Conservation (phyloP, 768 basidiomycete species). For the Mycena galopus region DNA sequence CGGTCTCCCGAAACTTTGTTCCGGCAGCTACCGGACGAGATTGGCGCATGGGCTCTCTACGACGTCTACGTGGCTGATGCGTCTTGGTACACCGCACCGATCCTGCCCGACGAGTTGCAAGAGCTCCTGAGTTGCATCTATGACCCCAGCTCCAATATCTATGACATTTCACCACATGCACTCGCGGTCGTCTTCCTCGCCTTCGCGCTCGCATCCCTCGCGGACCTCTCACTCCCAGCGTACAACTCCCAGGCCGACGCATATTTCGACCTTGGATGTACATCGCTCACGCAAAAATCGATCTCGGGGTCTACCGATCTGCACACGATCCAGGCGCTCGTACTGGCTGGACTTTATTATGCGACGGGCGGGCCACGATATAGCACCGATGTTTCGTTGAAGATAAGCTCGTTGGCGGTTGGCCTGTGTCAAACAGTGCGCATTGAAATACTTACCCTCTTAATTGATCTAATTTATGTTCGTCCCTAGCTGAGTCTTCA, state of each 20-base stretch:
- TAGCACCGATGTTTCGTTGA: conserved; percentile 51
- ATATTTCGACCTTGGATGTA: conserved; percentile 32
- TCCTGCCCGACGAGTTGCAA: conserved; percentile 7
- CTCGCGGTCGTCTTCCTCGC: conserved; percentile 5
- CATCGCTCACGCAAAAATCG: conserved; percentile 28
- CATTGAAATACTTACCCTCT: neutral
- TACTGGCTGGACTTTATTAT: conserved; percentile 31
- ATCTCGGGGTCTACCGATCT: conserved; percentile 25
- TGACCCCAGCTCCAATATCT: neutral
- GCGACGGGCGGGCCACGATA: conserved; percentile 32
- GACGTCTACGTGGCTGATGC: conserved; percentile 6
- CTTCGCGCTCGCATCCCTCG: conserved; percentile 44
- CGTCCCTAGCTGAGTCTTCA: conserved; percentile 1
- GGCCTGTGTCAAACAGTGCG: conserved; percentile 38
- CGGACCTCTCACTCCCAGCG: conserved; percentile 51
- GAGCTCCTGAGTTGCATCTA: conserved; percentile 4
- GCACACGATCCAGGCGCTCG: conserved; percentile 37
- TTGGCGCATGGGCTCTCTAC: conserved; percentile 16
- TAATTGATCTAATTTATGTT: neutral
- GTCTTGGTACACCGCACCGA: conserved; percentile 21
- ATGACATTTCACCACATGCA: neutral
- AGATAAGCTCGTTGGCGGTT: conserved; percentile 44
- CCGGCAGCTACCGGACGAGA: conserved; percentile 7
- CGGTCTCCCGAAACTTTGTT: neutral
- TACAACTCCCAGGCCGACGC: conserved; percentile 39